Evolutionary conservation across 257 asterid genomes (phyloP).

Genomic region (Przewalskia tangutica): DNA sequence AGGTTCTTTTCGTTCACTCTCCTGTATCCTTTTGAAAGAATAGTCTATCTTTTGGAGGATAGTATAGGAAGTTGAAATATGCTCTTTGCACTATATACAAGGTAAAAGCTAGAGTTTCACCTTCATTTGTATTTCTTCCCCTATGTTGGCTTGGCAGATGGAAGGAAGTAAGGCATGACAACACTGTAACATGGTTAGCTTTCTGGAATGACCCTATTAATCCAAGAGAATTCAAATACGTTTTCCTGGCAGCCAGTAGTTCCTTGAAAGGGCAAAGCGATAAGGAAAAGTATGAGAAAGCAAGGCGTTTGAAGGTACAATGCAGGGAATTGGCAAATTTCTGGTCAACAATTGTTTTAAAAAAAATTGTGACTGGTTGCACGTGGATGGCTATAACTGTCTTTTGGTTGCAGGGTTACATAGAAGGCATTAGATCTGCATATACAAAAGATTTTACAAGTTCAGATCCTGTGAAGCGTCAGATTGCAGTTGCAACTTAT

Average conservation of each 20-base stretch:
- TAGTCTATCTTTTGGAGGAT: not conserved
- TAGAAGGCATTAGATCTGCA: conserved; percentile 63
- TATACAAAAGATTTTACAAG: conserved; percentile 67
- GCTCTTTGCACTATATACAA: not conserved
- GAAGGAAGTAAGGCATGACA: conserved; percentile 90
- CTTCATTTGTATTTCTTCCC: conserved; percentile 8
- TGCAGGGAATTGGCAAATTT: not conserved
- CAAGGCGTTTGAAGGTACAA: conserved; percentile 72
- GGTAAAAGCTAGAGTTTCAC: conserved; percentile 1
- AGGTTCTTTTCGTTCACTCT: conserved; percentile 37
- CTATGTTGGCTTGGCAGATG: conserved; percentile 42
- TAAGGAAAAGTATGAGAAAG: conserved; percentile 94
- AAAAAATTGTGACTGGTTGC: not conserved
- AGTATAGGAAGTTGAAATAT: not conserved
- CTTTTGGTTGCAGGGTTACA: conserved; percentile 52
- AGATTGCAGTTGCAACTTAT: conserved; percentile 98
- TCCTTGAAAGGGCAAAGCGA: conserved; percentile 96
- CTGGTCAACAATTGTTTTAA: not conserved
- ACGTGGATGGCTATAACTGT: conserved; percentile 10
- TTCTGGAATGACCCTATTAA: conserved; percentile 95
- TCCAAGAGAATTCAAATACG: conserved; percentile 78
- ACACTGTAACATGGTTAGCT: conserved; percentile 97
- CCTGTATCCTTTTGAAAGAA: conserved; percentile 1
- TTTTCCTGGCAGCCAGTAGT: conserved; percentile 93
- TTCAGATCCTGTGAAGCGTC: conserved; percentile 71